Conservation (phyloP, 2,329 filamentous ascomycete species). For the Talaromyces marneffei region DNA sequence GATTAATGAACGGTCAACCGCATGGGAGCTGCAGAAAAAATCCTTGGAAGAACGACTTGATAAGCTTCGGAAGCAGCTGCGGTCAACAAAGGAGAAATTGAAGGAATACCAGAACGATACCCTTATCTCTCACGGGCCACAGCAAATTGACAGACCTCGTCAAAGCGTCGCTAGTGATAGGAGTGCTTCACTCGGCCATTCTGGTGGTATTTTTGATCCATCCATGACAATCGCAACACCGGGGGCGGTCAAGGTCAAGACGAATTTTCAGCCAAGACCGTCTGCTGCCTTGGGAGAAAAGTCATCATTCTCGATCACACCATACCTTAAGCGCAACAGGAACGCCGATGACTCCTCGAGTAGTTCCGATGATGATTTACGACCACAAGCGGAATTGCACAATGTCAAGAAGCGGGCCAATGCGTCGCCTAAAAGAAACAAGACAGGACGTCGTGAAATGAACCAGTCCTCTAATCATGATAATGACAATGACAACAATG, state of each 20-base stretch:
- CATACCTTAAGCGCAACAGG: slow-evolving; percentile 74
- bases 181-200: slow-evolving; percentile 32
- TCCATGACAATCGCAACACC: slow-evolving; percentile 49
- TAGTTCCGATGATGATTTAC: slow-evolving; percentile 24
- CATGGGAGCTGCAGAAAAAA: slow-evolving; percentile 58
- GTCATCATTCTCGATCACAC: slow-evolving; percentile 88
- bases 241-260: slow-evolving; percentile 43
- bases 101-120: slow-evolving; percentile 54
- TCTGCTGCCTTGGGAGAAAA: slow-evolving; percentile 69
- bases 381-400: slow-evolving; percentile 1
- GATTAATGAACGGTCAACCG: slow-evolving; percentile 51
- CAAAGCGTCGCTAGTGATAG: slow-evolving; percentile 33
- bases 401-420: neutral
- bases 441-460: neutral
- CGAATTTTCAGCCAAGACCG: slow-evolving; percentile 51
- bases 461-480: neutral
- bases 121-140: slow-evolving; percentile 27
- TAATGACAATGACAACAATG: neutral
- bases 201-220: slow-evolving; percentile 32
- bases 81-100: slow-evolving; percentile 64
- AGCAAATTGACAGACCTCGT: slow-evolving; percentile 23
- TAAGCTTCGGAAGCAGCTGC: slow-evolving; percentile 63
- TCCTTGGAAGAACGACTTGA: slow-evolving; percentile 66
- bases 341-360: slow-evolving; percentile 42
- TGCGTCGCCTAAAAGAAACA: neutral